Base-by-base conservation (phyloP, 2,329 filamentous ascomycete species). In the Beauveria pseudobassiana region DNA sequence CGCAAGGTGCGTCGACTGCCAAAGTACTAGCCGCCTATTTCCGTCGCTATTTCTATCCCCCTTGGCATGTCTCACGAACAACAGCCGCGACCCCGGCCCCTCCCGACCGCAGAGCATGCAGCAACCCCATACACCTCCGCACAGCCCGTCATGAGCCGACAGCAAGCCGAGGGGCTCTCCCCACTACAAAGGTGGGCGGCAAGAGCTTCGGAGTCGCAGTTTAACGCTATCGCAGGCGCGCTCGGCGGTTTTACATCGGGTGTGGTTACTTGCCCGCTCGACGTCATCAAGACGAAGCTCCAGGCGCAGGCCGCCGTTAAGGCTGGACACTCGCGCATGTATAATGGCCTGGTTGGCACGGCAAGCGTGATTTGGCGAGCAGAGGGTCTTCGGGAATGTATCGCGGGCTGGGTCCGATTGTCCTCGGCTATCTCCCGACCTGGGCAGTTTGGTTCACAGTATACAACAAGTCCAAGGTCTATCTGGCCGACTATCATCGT, bases 381-480 rank as follows among this genome's bases (percentile, higher is more conserved):
- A 70, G 95, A 98, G 75, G 95, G 95, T 10, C 73, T 98, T 62
- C 85, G 88, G 63, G 95, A 64, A 85, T 99, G 80, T 99, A 99
- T 73, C 86, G 95, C 74, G 95, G 95, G 14, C 78, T 99, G 58
- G 93, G 93, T 0, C 95, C 95, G 20, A 97, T 99, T 79, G 86
- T 99, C 68, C 78, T 99, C 72, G 95, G 95, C 14, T 99, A 99
- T 75, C 78, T 99, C 63, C 95, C 95, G 5, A 99, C 95, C 0
- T 99, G 95, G 95, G 95, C 93, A 26, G 93, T 99, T 58, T 99
- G 96, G 82, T 91, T 99, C 75, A 96, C 91, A 24, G 90, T 98
- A 43, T 99, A 99, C 75, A 95, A 97, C 74, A 88, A 88, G 72
- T 90, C 90, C 70, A 95, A 96, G 74, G 84, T 84, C 57, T 87